Evolutionary conservation across 2,329 filamentous ascomycete species (phyloP).

Genomic region (Monosporascus sp.): DNA sequence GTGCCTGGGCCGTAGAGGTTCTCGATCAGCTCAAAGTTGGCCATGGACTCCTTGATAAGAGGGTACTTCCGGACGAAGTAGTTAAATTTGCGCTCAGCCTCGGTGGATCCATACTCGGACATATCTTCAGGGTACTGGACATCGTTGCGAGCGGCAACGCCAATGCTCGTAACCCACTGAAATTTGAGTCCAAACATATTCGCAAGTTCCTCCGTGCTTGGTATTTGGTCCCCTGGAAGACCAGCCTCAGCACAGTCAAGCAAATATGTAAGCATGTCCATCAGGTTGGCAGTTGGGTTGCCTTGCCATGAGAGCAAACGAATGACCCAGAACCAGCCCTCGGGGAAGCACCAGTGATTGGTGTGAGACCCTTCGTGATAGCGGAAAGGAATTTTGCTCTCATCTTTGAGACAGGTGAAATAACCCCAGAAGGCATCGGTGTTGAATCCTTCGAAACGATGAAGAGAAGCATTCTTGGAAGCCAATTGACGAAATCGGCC

Average conservation of each 20-base stretch:
- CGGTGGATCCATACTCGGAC: constrained; percentile 13
- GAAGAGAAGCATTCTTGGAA: constrained; percentile 13
- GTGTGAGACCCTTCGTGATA: constrained; percentile 19
- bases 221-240: constrained; percentile 13
- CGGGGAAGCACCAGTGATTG: constrained; percentile 22
- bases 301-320: constrained; percentile 21
- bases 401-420: constrained; percentile 12
- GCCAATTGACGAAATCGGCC: constrained; percentile 16
- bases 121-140: constrained; percentile 14
- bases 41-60: constrained; percentile 18
- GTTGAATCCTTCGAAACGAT: constrained; percentile 17
- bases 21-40: constrained; percentile 10
- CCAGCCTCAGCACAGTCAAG: constrained; percentile 15
- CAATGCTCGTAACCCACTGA: constrained; percentile 18
- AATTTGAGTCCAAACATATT: constrained; percentile 17
- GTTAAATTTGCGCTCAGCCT: constrained; percentile 23
- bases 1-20: constrained; percentile 16
- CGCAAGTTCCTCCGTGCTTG: constrained; percentile 13
- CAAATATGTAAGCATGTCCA: constrained; percentile 20
- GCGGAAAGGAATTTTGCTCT: constrained; percentile 17
- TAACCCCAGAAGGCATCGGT: constrained; percentile 9
- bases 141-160: constrained; percentile 13
- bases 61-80: constrained; percentile 17
- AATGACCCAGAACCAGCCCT: constrained; percentile 25
- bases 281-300: constrained; percentile 17